Conservation (phyloP, 106 monocot genomes). For the Acorus calamus region DNA sequence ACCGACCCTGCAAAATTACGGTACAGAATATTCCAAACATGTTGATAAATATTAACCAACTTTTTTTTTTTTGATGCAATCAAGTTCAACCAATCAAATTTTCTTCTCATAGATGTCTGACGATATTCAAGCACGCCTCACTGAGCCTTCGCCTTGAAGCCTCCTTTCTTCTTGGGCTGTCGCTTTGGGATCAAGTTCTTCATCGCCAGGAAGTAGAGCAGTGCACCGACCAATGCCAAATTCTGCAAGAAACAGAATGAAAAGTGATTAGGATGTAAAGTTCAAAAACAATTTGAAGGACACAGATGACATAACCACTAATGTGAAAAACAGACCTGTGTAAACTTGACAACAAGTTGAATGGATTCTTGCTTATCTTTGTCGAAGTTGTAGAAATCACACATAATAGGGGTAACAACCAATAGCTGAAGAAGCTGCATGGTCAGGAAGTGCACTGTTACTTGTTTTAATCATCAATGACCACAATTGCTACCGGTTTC, state of each 20-base stretch:
- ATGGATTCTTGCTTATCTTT: neutral
- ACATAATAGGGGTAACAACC: too few species aligned
- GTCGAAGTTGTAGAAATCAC: neutral
- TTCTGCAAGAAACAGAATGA: neutral
- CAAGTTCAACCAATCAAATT: too few species aligned
- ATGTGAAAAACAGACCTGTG: neutral
- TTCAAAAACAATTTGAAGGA: neutral
- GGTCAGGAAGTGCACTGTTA: too few species aligned
- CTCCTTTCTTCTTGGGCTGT: neutral
- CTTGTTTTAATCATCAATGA: too few species aligned
- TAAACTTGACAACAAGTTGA: neutral
- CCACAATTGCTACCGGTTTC: too few species aligned
- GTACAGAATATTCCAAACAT: too few species aligned
- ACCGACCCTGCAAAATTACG: too few species aligned
- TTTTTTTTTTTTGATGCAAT: too few species aligned
- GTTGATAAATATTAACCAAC: too few species aligned
- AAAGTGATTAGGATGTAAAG: neutral
- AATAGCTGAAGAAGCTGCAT: neutral
- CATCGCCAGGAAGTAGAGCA: constrained; percentile 10
- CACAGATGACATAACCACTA: neutral
- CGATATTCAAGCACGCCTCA: too few species aligned
- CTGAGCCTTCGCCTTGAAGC: too few species aligned
- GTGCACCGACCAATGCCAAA: constrained; percentile 1
- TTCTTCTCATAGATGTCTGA: too few species aligned
- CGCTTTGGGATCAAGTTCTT: constrained; percentile 8